Evolutionary conservation across 352 stramenopile species (phyloP), one percentile per base, ranked within the genome.

Genomic region (Pythium rishiriense): DNA sequence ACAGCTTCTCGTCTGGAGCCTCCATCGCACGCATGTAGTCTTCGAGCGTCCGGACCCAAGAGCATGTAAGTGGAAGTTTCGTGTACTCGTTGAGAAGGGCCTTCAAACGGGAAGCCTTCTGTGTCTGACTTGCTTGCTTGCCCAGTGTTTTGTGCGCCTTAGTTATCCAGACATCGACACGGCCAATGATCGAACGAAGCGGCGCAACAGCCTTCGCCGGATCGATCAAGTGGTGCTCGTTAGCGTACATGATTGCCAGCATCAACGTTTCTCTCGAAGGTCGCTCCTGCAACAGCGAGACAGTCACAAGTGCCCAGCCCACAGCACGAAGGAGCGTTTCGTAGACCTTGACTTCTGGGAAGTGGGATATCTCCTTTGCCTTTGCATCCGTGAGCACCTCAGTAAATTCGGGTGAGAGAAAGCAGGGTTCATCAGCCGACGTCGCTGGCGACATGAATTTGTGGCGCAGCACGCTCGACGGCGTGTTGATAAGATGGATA

Each of bases 41-140:
- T 48, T 72, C 79, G 22, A 72, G 26, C 28, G 61, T 83, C 21
- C 51, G 42, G 14, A 77, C 62, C 66, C 70, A 77, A 14, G 82
- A 52, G 49, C 73, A 93, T 14, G 87, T 93, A 22, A 96, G 59
- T 17, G 87, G 87, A 15, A 96, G 77, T 68, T 96, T 96, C 29
- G 85, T 90, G 70, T 96, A 96, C 58, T 96, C 87, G 62, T 95
- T 96, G 69, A 95, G 69, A 15, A 95, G 65, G 26, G 77, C 55
- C 51, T 93, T 92, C 45, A 94, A 59, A 3, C 83, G 75, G 3
- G 79, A 64, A 21, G 87, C 39, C 12, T 83, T 84, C 45, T 93
- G 86, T 19, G 78, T 62, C 56, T 82, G 85, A 52, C 58, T 89
- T 6, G 70, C 56, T 39, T 75, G 62, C 64, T 93, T 96, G 1